Percentiles rank a stretch among this genome's conserved stretches.
Conservation (phyloP, 2,329 filamentous ascomycete genomes). For the Lachnellula suecica region DNA sequence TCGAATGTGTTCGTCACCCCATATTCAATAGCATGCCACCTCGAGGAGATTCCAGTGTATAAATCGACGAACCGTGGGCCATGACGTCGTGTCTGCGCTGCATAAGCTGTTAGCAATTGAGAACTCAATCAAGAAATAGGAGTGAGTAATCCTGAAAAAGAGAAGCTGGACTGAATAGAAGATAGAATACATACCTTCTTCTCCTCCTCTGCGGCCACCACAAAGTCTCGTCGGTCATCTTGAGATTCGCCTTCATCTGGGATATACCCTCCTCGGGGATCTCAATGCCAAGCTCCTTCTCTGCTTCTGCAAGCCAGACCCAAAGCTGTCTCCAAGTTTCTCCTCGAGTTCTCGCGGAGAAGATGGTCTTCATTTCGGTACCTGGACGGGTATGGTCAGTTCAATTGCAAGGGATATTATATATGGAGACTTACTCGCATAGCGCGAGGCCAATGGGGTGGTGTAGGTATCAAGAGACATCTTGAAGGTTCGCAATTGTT, state of each 20-base stretch:
- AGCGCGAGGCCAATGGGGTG: constrained; percentile 70
- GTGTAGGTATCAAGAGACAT: constrained; percentile 53
- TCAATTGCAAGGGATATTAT: constrained; percentile 15
- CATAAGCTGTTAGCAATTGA: too few relatives aligned
- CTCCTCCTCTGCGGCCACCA: constrained; percentile 72
- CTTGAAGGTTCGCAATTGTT: constrained; percentile 2
- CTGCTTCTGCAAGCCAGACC: constrained; percentile 74
- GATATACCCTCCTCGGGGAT: constrained; percentile 74
- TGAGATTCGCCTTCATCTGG: constrained; percentile 69
- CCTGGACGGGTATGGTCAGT: constrained; percentile 9
- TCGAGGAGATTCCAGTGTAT: constrained; percentile 25
- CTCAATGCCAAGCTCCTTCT: constrained; percentile 76
- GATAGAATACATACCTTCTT: constrained; percentile 41
- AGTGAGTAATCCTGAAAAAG: too few relatives aligned
- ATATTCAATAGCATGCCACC: constrained; percentile 31
- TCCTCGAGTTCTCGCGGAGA: constrained; percentile 72
- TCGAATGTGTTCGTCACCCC: too few relatives aligned
- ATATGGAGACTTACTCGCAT: constrained; percentile 48
- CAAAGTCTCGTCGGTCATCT: constrained; percentile 76
- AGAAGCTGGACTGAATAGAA: too few relatives aligned
- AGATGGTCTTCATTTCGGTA: constrained; percentile 73
- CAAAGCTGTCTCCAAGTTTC: constrained; percentile 75
- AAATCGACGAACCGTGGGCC: constrained; percentile 33
- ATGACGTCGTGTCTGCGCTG: constrained; percentile 61
- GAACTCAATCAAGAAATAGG: too few relatives aligned